Conservation (phyloP, 176 grass and related monocot species). For the Raddia distichophylla region DNA sequence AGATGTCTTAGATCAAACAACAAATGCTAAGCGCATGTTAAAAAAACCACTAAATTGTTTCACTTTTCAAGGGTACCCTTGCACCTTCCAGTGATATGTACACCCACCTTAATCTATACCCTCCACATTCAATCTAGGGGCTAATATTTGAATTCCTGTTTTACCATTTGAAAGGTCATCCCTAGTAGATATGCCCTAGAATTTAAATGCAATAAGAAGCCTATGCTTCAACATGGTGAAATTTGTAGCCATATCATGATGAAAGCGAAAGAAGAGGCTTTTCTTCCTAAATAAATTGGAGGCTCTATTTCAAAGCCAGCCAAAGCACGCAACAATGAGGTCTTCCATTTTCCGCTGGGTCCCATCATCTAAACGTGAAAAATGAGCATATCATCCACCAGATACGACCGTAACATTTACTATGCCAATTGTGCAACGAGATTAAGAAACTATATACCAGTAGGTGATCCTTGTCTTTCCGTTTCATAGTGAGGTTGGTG, state of each 20-base stretch:
- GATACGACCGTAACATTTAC: slow-evolving; percentile 1
- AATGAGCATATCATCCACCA: slow-evolving; percentile 22
- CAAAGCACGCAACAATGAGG: slow-evolving; percentile 88
- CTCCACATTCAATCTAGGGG: neutral
- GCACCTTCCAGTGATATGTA: neutral
- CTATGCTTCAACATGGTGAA: neutral
- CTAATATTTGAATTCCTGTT: slow-evolving; percentile 8
- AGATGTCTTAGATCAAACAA: neutral
- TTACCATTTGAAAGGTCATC: neutral
- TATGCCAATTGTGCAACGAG: slow-evolving; percentile 37
- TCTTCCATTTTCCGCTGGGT: slow-evolving; percentile 95
- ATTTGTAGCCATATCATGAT: no score
- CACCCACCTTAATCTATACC: no score
- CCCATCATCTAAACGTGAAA: slow-evolving; percentile 82
- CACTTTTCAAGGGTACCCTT: neutral
- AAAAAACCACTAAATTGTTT: neutral
- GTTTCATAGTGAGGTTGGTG: slow-evolving; percentile 67
- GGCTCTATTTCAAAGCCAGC: slow-evolving; percentile 79
- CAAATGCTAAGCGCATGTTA: neutral
- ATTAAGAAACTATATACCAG: slow-evolving; percentile 55
- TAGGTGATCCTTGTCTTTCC: slow-evolving; percentile 81
- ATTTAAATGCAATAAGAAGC: neutral
- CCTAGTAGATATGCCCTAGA: slow-evolving; percentile 5
- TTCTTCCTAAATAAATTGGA: no score
- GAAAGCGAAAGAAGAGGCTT: no score